Base-by-base conservation (phyloP, 108 stramenopile species). In the Aurantiochytrium sp. region DNA sequence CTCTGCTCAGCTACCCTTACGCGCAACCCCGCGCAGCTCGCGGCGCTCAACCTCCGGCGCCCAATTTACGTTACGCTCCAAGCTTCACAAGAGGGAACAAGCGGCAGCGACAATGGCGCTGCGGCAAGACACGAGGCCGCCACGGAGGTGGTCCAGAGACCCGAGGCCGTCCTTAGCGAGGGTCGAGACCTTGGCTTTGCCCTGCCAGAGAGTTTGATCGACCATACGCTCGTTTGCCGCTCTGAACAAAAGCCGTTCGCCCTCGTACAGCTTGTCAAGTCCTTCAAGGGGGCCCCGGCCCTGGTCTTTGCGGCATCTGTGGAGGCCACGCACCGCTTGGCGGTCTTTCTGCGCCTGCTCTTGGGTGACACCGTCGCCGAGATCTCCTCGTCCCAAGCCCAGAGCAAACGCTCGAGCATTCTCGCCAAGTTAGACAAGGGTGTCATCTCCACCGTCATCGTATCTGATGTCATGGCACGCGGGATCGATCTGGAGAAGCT, bases 1-100 rank as follows among this genome's bases (percentile, higher is more conserved):
- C 39, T 81, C 6, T 81, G 73, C 39, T 81, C 73, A 12, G 73
- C 73, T 12, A 81, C 73, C 19, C 45, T 81, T 6, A 81, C 73
- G 73, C 42, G 45, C 6, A 24, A 81, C 4, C 73, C 73, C 21
- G 42, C 21, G 32, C 39, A 41, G 24, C 45, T 81, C 24, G 73
- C 73, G 8, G 73, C 73, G 6, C 45, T 81, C 39, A 81, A 81
- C 12, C 73, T 81, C 8, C 73, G 73, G 21, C 73, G 73, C 36
- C 73, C 73, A 12, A 81, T 81, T 81, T 48, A 48, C 24, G 73
- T 81, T 5, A 81, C 59, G 8, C 19, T 65, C 15, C 59, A 65
- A 6, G 73, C 39, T 6, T 65, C 32, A 65, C 27, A n/a, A n/a
- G n/a, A n/a, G n/a, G n/a, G n/a, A n/a, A n/a, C n/a, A n/a, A n/a